Evolutionary conservation across 1,139 yeast genomes (phyloP), one percentile per base, ranked within the genome.

Genomic region (Nadsonia commutata): DNA sequence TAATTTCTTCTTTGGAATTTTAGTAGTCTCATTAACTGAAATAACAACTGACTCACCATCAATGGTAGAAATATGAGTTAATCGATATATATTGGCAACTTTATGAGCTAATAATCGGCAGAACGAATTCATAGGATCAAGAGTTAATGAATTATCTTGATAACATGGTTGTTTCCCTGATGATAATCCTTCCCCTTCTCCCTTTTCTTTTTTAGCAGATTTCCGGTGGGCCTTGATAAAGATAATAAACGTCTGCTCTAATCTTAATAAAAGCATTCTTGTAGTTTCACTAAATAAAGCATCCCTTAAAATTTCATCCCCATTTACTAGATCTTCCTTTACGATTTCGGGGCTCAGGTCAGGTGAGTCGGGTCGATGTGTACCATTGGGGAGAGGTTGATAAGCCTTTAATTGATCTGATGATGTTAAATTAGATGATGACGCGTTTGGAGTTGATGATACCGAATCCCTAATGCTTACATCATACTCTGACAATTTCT

Each of bases 91-190:
- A 31, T 76, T 80, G n/a, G 86, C 81, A 21, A 78, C 60, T 49
- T 79, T 81, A 57, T 80, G 86, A 1, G 80, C 70, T 44, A 80
- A 58, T 31, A 80, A 60, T 51, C 86, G 61, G 52, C 75, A 78
- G 56, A 76, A 80, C 1, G 84, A 76, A 56, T 80, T 80, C 67
- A 74, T 66, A 19, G 68, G 78, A 56, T 53, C 68, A 6, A 27
- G 33, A 4, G 33, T 27, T 27, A 27, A 27, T 27, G 33, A 27
- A 27, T 27, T 27, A 27, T 27, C 33, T 13, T 27, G 33, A 27
- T 27, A 27, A 27, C n/a, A 11, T 27, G 13, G 13, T 27, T 27
- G 9, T 27, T 13, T 16, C 16, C n/a, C 33, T 27, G n/a, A n/a
- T 11, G 9, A 11, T 27, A 13, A 13, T 27, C n/a, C n/a, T 27